Base-by-base conservation (phyloP, 768 basidiomycete genomes). In the Sistotremastrum suecicum region DNA sequence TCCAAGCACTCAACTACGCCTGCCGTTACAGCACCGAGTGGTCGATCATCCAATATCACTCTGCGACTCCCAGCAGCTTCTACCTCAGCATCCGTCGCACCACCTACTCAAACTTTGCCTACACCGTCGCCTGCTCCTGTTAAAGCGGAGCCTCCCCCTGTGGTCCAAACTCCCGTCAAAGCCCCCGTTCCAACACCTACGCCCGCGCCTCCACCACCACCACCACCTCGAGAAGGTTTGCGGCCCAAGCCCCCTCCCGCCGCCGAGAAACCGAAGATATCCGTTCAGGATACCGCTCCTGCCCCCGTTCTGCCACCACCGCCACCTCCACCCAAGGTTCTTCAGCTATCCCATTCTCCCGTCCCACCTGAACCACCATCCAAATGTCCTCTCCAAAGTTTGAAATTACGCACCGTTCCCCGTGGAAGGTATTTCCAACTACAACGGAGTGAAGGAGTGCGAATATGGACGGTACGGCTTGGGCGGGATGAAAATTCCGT, bases 381-480 rank as follows among this genome's bases (percentile, higher is more conserved):
- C 35, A 48, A 51, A 37, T 39, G 46, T 38, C 50, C 50, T 5
- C 42, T 54, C 34, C 53, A 71, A 50, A 66, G 65, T 36, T 66
- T 81, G 34, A 66, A 58, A n/a, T 56, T 81, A 46, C 63, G 61
- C 36, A 69, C 76, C n/a, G 66, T 76, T 41, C 84, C 84, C 7
- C 63, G 61, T 7, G 77, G 73, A 32, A 67, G 86, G 37, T 63
- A 63, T 12, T 60, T 88, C 36, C 63, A 63, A 32, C 63, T 89
- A 32, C 77, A 84, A 53, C 63, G 76, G 46, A 67, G 67, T 38
- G 81, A 85, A 44, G 82, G 84, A 3, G 86, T 88, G 41, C 75
- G 71, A 55, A 74, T 63, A 34, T 88, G 86, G 86, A 74, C 75
- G 3, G 64, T 85, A 58, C 69, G 77, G 41, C 66, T 87, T 34